Base-by-base conservation (phyloP, 2,329 filamentous ascomycete species). In the Lachnellula arida region DNA sequence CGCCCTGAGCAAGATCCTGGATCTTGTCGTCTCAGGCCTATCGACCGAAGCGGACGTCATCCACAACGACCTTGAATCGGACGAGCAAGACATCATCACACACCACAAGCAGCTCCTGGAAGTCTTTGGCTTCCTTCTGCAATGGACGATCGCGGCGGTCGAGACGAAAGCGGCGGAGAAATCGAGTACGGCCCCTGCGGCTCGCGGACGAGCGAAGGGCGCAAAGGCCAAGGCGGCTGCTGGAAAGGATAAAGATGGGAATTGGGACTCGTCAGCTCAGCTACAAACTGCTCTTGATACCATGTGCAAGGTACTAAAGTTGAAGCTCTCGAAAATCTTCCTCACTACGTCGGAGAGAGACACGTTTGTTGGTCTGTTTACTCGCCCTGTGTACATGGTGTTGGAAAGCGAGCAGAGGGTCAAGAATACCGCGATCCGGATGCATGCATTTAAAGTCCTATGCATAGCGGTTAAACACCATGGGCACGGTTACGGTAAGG, bases 391-490 rank as follows among this genome's bases (percentile, higher is more conserved):
- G 11, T 99, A 97, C 72, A 84, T 97, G 73, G 82, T 99, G 23
- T 78, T 99, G 43, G 94, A 99, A 75, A 97, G 89, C 71, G 94
- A 99, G 72, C 87, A 92, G 69, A 84, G 94, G 59, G 88, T 92
- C 62, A 99, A 97, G 77, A 89, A 82, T 66, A 94, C 86, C 25
- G 78, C 88, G 4, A 93, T 97, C 59, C 85, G 92, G 48, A 97
- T 97, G 90, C 92, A 97, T 74, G 89, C 89, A 55, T 99, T 97
- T 79, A 96, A 96, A 72, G 91, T 97, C 19, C 77, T 99, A 7
- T 99, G 94, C 69, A 90, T 97, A 65, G 92, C 95, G 37, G 86
- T 99, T 58, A 99, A 99, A 75, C 92, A 97, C 69, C 94, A 99
- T 70, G 94, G 94, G 1, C 94, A 99, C 72, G 94, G 88, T 63